These are phyloP conservation scores for Stagonosporopsis rhizophila DNA, from an alignment of 2,329 filamentous ascomycete species.

Conservation along the genomic window DNA sequence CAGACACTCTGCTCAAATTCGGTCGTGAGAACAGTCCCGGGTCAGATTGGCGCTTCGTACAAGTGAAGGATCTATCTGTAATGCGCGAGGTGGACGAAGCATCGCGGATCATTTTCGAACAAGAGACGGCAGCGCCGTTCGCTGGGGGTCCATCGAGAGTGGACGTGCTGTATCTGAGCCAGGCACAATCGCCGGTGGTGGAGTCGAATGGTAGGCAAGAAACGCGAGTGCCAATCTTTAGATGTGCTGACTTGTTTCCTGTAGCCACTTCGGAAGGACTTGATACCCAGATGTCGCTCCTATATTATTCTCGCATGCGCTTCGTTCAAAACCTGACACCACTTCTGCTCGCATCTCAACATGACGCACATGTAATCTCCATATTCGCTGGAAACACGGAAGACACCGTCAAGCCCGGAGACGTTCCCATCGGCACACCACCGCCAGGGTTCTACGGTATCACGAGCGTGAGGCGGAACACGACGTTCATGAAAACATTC, in stretches of 20 bases:
- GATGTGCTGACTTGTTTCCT: conserved; percentile 35
- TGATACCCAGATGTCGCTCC: conserved; percentile 41
- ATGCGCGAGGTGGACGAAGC: conserved; percentile 47
- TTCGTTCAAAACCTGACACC: conserved; percentile 50
- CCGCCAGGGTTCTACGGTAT: conserved; percentile 33
- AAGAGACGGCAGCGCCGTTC: conserved; percentile 33
- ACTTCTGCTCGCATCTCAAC: conserved; percentile 34
- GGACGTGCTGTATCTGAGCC: conserved; percentile 45
- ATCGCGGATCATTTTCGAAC: conserved; percentile 34
- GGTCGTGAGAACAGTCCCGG: conserved; percentile 37
- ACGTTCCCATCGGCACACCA: conserved; percentile 40
- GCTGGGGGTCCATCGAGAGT: conserved; percentile 34
- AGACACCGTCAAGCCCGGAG: conserved; percentile 29
- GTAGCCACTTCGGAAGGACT: conserved; percentile 49
- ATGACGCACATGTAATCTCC: conserved; percentile 41
- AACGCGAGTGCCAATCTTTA: not conserved
- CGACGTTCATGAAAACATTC: conserved; percentile 44
- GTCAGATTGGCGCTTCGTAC: conserved; percentile 46
- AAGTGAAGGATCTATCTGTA: conserved; percentile 40
- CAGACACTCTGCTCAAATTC: conserved; percentile 37
- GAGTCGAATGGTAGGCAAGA: conserved; percentile 61
- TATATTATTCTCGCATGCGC: conserved; percentile 50
- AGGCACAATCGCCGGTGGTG: conserved; percentile 34
- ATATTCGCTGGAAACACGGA: conserved; percentile 45
- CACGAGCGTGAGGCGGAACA: conserved; percentile 36